These are phyloP conservation scores for Umbilicus rupestris DNA, from an alignment of 164 flowering plant genomes.

Conservation along the genomic window DNA sequence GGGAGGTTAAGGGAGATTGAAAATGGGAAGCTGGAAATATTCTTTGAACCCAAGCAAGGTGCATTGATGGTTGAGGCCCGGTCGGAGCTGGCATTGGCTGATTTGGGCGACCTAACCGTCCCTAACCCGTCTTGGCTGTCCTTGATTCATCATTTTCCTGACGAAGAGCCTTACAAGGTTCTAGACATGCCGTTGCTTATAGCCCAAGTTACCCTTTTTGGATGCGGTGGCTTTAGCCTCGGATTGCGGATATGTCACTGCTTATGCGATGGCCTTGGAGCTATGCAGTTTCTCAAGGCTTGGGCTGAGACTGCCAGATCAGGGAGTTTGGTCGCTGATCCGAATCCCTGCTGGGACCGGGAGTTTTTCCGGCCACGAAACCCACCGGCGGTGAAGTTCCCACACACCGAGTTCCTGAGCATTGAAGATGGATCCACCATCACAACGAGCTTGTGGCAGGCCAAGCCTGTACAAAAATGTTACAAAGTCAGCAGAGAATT, in stretches of 20 bases:
- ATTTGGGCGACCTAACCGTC: slow-evolving; percentile 48
- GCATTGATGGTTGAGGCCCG: slow-evolving; percentile 56
- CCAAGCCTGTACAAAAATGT: slow-evolving; percentile 55
- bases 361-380: slow-evolving; percentile 49
- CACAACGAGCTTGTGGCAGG: slow-evolving; percentile 32
- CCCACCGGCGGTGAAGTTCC: slow-evolving; percentile 47
- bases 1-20: slow-evolving; percentile 57
- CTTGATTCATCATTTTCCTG: slow-evolving; percentile 44
- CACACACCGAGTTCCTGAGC: slow-evolving; percentile 54
- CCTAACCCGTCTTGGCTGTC: slow-evolving; percentile 81
- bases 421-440: slow-evolving; percentile 54
- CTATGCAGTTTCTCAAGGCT: slow-evolving; percentile 72
- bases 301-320: slow-evolving; percentile 68
- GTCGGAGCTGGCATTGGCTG: slow-evolving; percentile 32
- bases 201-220: slow-evolving; percentile 67
- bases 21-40: slow-evolving; percentile 68
- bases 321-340: slow-evolving; percentile 27
- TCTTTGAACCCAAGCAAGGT: slow-evolving; percentile 56
- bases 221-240: slow-evolving; percentile 78
- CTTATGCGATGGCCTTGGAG: slow-evolving; percentile 86
- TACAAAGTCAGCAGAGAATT: slow-evolving; percentile 41
- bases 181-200: slow-evolving; percentile 71
- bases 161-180: slow-evolving; percentile 55
- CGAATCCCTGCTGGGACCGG: slow-evolving; percentile 70
- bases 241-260: slow-evolving; percentile 83